Base-by-base conservation (phyloP, 1,139 yeast genomes). In the Pichia sp. region DNA sequence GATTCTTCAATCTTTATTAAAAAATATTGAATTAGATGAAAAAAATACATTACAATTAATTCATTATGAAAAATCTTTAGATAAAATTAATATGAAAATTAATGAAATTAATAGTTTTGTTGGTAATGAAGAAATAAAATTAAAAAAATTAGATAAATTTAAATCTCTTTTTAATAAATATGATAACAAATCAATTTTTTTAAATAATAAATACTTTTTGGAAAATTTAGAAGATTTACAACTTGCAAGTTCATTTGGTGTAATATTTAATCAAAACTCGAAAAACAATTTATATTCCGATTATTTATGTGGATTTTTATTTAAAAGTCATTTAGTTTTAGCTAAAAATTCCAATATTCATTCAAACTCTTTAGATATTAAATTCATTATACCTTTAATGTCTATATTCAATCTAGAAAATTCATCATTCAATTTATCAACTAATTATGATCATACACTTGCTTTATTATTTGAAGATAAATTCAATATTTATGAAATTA, bases 311-410 rank as follows among this genome's bases (percentile, higher is more conserved):
- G 67, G 71, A 0, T 60, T 78, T 40, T 57, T 79, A 32, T 80
- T 75, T 64, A 78, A 79, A 54, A 72, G 79, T 9, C 81, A 77
- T 58, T 58, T 80, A 11, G 53, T 79, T 43, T 69, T 31, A 60
- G 68, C 31, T 49, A 64, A 33, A 55, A 64, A 27, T 51, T 56
- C 37, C 64, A 61, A 44, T 44, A 50, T 40, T 3, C 34, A 34
- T 43, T 33, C 48, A 27, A 48, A 53, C 3, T 61, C 55, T 32
- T 62, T 61, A 39, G 68, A 66, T 3, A 69, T 75, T 7, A 66
- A 63, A 29, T 76, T 79, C 52, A 65, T 79, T 25, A 67, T 81
- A 5, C 82, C 86, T 0, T 61, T 79, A 27, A 56, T 73, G 27
- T 71, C 70, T 5, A 64, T 63, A 18, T 44, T 53, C 10, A 36